Percentiles rank a stretch among this genome's conserved stretches.
Evolutionary conservation across 2,329 filamentous ascomycete genomes (phyloP).

Genomic region (Fusarium verticillioides): DNA sequence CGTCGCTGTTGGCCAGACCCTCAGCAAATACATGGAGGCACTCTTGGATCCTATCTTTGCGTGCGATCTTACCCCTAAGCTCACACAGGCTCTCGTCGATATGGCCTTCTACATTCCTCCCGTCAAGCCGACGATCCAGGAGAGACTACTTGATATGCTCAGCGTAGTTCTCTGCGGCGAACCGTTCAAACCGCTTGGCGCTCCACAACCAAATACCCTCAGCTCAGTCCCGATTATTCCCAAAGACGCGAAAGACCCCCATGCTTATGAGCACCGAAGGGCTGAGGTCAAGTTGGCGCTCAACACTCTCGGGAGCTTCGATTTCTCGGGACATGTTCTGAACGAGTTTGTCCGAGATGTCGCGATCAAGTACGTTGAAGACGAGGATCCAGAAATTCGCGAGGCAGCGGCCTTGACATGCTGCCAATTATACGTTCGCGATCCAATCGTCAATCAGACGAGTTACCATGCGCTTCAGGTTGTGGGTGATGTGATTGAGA

Average conservation of each 20-base stretch:
- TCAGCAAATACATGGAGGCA: slow-evolving; percentile 98
- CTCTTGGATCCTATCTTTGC: slow-evolving; percentile 96
- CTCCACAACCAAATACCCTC: slow-evolving; percentile 84
- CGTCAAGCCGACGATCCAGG: slow-evolving; percentile 91
- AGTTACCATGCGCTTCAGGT: slow-evolving; percentile 97
- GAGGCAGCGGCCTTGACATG: slow-evolving; percentile 96
- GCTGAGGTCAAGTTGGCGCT: slow-evolving; percentile 91
- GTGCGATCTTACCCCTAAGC: slow-evolving; percentile 90
- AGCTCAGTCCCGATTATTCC: slow-evolving; percentile 83
- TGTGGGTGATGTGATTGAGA: slow-evolving; percentile 97
- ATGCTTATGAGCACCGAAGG: slow-evolving; percentile 83
- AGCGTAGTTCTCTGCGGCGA: slow-evolving; percentile 93
- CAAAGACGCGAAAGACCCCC: slow-evolving; percentile 86
- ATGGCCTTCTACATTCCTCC: slow-evolving; percentile 99
- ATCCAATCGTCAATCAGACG: slow-evolving; percentile 97
- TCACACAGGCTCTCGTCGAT: slow-evolving; percentile 95
- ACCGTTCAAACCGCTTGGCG: slow-evolving; percentile 91
- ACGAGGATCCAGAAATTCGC: slow-evolving; percentile 91
- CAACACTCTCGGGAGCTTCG: slow-evolving; percentile 96
- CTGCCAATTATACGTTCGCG: slow-evolving; percentile 95
- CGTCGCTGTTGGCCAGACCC: slow-evolving; percentile 91
- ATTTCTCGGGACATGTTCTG: slow-evolving; percentile 90
- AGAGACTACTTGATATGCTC: slow-evolving; percentile 91
- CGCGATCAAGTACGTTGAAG: slow-evolving; percentile 97
- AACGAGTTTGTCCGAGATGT: slow-evolving; percentile 99